Evolutionary conservation across 164 flowering plant genomes (phyloP), one percentile per base, ranked within the genome.

Genomic region (Santalum album): DNA sequence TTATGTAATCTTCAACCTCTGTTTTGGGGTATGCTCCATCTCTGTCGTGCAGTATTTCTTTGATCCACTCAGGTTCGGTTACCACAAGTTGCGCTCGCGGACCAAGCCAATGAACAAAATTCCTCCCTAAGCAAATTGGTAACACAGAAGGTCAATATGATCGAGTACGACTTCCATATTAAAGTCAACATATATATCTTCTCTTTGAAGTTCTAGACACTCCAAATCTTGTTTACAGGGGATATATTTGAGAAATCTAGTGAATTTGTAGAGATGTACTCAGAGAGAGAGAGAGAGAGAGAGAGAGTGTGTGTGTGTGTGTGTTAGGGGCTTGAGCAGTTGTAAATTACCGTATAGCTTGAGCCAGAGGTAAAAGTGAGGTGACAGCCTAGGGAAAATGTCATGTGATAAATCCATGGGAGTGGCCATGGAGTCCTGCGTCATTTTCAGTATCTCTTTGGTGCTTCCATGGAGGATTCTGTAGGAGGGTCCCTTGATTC

Each of bases 61-160:
- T 74, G 39, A 76, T 54, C 40, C 72, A 32, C 14, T 69, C 75
- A 0, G 77, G 61, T 23, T 76, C 81, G 0, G 70, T 61, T 7
- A 76, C 34, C 0, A 68, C 61, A 34, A 76, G 38, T n/a, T 59
- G 65, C 24, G 77, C 45, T 56, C 42, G 49, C 55, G 65, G 47
- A 18, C 78, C 79, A 43, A 12, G 7, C 80, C 79, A 79, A 19
- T 55, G 36, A 5, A 78, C 58, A 39, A 50, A 73, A 14, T 46
- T 71, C 35, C 3, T 47, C 38, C 80, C 79, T 79, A 45, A 21
- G 42, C 9, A n/a, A n/a, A n/a, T n/a, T n/a, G n/a, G n/a, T n/a
- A n/a, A n/a, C n/a, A n/a, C n/a, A n/a, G n/a, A n/a, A n/a, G n/a
- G n/a, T n/a, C n/a, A n/a, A n/a, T n/a, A n/a, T n/a, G n/a, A n/a